These are phyloP conservation scores for Hymenoscyphus albidus DNA, from an alignment of 2,329 filamentous ascomycete genomes.

Conservation along the genomic window DNA sequence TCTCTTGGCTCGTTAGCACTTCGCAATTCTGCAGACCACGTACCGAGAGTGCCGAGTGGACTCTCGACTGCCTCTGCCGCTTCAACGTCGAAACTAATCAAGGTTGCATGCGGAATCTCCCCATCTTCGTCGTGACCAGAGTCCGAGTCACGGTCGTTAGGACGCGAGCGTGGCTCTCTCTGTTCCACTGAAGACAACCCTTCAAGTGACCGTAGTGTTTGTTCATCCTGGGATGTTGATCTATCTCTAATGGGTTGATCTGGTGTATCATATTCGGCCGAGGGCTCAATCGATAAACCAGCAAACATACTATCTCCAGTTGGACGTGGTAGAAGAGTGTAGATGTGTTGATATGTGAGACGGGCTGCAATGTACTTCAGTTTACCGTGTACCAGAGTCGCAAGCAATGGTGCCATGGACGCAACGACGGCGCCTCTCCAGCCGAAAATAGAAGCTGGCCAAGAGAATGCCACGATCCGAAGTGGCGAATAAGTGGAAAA, in stretches of 20 bases:
- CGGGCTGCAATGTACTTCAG: constrained; percentile 25
- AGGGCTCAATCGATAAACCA: constrained; percentile 20
- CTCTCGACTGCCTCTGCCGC: constrained; percentile 27
- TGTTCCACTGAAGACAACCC: constrained; percentile 26
- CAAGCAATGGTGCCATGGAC: constrained; percentile 27
- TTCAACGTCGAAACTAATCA: constrained; percentile 37
- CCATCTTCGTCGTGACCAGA: constrained; percentile 32
- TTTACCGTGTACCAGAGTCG: constrained; percentile 26
- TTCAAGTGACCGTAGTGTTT: constrained; percentile 33
- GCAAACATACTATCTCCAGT: constrained; percentile 30
- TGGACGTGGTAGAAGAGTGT: constrained; percentile 31
- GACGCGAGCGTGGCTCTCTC: constrained; percentile 15
- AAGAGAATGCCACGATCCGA: constrained; percentile 15
- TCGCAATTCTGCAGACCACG: constrained; percentile 36
- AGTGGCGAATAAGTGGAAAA: constrained; percentile 31
- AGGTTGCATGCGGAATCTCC: constrained; percentile 30
- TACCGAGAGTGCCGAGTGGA: constrained; percentile 16
- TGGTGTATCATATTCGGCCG: constrained; percentile 26
- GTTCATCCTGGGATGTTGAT: constrained; percentile 23
- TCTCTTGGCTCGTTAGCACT: constrained; percentile 32
- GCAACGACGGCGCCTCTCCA: constrained; percentile 20
- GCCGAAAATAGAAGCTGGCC: constrained; percentile 15
- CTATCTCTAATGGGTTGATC: constrained; percentile 17
- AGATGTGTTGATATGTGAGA: constrained; percentile 31
- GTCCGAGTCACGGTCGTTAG: constrained; percentile 22